Evolutionary conservation across 2,329 filamentous ascomycete genomes (phyloP).

Genomic region (Aspergillus oerlinghausenensis): DNA sequence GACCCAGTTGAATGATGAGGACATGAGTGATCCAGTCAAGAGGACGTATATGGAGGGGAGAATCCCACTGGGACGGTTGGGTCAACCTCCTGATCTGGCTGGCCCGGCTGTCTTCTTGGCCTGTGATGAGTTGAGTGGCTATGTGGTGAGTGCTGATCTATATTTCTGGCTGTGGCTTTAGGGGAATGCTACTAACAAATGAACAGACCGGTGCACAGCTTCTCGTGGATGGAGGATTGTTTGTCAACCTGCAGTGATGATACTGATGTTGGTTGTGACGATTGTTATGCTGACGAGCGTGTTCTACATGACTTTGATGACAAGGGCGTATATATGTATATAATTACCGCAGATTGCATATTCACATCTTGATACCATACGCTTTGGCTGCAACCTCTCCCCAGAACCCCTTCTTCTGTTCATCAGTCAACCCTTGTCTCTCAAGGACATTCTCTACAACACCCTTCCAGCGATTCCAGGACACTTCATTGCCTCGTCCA

Average conservation of each 20-base stretch:
- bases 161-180: neutral
- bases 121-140: constrained; percentile 70
- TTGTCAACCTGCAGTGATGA: constrained; percentile 74
- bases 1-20: constrained; percentile 79
- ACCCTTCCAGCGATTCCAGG: constrained; percentile 72
- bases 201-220: constrained; percentile 68
- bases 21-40: constrained; percentile 70
- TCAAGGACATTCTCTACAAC: constrained; percentile 64
- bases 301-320: neutral
- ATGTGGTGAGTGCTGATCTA: constrained; percentile 51
- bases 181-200: neutral
- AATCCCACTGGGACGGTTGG: constrained; percentile 74
- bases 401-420: constrained; percentile 66
- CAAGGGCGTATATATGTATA: neutral
- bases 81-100: constrained; percentile 67
- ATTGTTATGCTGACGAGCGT: neutral
- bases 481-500: constrained; percentile 50
- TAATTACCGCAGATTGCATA: neutral
- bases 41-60: constrained; percentile 72
- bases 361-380: constrained; percentile 46
- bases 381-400: constrained; percentile 66
- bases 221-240: constrained; percentile 81
- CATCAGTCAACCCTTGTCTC: constrained; percentile 48
- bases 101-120: constrained; percentile 83
- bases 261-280: neutral